Evolutionary conservation across 2,329 filamentous ascomycete genomes (phyloP).

Genomic region (Aureobasidium sp.): DNA sequence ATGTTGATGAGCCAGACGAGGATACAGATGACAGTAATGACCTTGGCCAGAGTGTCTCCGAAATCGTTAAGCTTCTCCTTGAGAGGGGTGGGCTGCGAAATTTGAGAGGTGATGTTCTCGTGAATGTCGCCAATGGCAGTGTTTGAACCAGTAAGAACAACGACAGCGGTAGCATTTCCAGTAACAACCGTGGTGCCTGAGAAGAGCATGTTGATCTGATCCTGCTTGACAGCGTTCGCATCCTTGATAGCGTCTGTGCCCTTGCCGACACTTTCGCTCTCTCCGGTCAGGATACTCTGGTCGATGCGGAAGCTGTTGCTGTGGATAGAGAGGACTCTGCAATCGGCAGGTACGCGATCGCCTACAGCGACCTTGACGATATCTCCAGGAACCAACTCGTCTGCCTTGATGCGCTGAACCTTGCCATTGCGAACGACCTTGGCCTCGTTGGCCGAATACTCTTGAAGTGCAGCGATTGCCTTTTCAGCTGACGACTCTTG

Average conservation of each 20-base stretch:
- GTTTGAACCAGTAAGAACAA: constrained; percentile 79
- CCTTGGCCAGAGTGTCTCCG: constrained; percentile 90
- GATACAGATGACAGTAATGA: constrained; percentile 94
- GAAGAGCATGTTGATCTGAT: constrained; percentile 96
- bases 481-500: constrained; percentile 99
- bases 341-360: constrained; percentile 91
- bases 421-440: constrained; percentile 84
- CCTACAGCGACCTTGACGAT: constrained; percentile 82
- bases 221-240: constrained; percentile 84
- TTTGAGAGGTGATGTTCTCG: constrained; percentile 96
- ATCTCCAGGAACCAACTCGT: constrained; percentile 92
- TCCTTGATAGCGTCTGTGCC: constrained; percentile 65
- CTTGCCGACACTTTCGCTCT: constrained; percentile 95
- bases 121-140: constrained; percentile 98
- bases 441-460: constrained; percentile 97
- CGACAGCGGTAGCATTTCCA: constrained; percentile 83
- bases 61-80: constrained; percentile 99
- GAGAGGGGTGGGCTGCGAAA: constrained; percentile 90
- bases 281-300: constrained; percentile 93
- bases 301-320: constrained; percentile 98
- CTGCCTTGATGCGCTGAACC: constrained; percentile 80
- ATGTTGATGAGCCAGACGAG: constrained; percentile 99
- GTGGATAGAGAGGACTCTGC: constrained; percentile 78
- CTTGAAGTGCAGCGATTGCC: constrained; percentile 93
- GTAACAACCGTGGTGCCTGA: constrained; percentile 96